Base-by-base conservation (phyloP, 2,329 filamentous ascomycete species). In the Cercospora nicotianae region DNA sequence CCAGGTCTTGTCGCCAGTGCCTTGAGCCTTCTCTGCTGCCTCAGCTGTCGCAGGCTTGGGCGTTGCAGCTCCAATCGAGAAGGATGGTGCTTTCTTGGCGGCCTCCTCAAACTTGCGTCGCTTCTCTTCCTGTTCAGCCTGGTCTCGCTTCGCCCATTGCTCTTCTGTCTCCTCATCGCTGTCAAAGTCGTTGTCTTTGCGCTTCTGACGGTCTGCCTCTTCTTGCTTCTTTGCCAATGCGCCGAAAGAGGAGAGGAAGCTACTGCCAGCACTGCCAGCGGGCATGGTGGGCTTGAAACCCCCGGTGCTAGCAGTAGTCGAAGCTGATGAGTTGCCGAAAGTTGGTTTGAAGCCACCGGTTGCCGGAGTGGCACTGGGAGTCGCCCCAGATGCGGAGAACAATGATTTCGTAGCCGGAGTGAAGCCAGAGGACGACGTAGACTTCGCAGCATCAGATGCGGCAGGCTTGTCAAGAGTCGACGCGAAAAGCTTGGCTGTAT, bases 121-220 rank as follows among this genome's bases (percentile, higher is more conserved):
- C 75, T 84, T 85, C 48, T 80, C 80, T 30, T 78, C 79, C 70
- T 83, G 81, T 71, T 82, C 75, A 71, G 83, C 81, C 48, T 79
- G 79, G 71, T 85, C 78, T 65, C 78, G 77, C 64, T 80, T 79
- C 66, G 83, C 81, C 81, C 83, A 85, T 58, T 82, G 79, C 30
- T 77, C 83, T 69, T 83, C 81, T 53, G 85, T 82, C 51, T 85
- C 83, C 64, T 84, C 82, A 13, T 85, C 84, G 7, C 83, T 84
- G 69, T 85, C 83, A 67, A 82, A 84, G 23, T 85, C 82, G 61
- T 84, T 82, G 3, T 79, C 81, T 74, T 83, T 84, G 60, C 83
- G 81, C 74, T 83, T 83, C 64, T 78, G 79, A 66, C 81, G 82
- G 57, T 81, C 81, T 58, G 81, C 79, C 55, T 81, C 80, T 59